Conservation (phyloP, 768 basidiomycete genomes). For the Boletus insuetus region DNA sequence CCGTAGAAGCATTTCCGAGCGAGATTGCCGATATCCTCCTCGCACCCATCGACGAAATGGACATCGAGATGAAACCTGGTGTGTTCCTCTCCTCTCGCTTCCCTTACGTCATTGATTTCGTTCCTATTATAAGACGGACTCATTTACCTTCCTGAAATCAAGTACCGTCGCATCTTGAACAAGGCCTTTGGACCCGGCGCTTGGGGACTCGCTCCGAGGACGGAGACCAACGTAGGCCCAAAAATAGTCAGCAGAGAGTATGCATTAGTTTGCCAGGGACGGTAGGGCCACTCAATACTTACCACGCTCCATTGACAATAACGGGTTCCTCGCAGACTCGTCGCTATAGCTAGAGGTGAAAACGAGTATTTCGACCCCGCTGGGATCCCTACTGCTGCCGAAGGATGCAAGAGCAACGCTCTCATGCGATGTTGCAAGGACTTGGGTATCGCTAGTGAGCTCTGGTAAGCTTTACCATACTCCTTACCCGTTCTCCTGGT, state of each 20-base stretch:
- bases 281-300: slow-evolving; percentile 45
- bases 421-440: slow-evolving; percentile 98
- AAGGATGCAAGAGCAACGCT: slow-evolving; percentile 95
- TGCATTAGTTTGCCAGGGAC: slow-evolving; percentile 87
- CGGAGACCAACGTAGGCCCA: slow-evolving; percentile 86
- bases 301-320: neutral
- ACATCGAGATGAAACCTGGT: slow-evolving; percentile 96
- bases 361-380: slow-evolving; percentile 94
- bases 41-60: slow-evolving; percentile 68
- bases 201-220: slow-evolving; percentile 94
- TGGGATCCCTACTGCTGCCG: slow-evolving; percentile 90
- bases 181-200: slow-evolving; percentile 94
- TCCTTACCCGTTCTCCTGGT: neutral
- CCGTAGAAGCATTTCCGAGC: slow-evolving; percentile 69
- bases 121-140: slow-evolving; percentile 75
- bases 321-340: slow-evolving; percentile 51
- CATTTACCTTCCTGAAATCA: slow-evolving; percentile 94
- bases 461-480: slow-evolving; percentile 61
- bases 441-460: slow-evolving; percentile 91
- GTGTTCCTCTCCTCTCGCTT: slow-evolving; percentile 16
- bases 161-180: slow-evolving; percentile 90
- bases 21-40: slow-evolving; percentile 72
- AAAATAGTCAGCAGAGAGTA: slow-evolving; percentile 92
- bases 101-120: neutral
- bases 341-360: slow-evolving; percentile 89